Evolutionary conservation across 805 yeast genomes (phyloP), one percentile per base, ranked within the genome.

Genomic region (Candida anglica): DNA sequence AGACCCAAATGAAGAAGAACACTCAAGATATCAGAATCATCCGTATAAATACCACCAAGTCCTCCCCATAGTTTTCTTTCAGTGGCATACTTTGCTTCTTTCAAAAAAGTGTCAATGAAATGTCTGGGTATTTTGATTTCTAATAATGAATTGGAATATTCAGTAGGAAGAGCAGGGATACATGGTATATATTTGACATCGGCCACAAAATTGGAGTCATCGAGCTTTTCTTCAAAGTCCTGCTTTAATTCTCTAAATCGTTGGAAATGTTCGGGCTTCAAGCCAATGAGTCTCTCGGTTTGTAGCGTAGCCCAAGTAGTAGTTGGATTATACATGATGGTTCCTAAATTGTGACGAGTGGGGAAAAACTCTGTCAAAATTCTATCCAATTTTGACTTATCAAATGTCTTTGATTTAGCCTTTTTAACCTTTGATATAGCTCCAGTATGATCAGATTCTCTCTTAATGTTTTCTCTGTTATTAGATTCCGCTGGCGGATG

Each of bases 1-100:
- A 81, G 59, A 0, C 96, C 96, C 40, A 79, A 63, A 48, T 93
- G 98, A 41, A 77, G 73, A 33, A 91, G 60, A 0, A 80, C 82
- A 4, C 85, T 69, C 23, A 91, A 69, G 2, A 89, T 63, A 55
- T 91, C 96, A 1, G 95, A 83, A 56, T 91, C 98, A 57, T 93
- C 98, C 0, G 97, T 86, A 57, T 91, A 93, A 1, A 93, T 67
- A 28, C 89, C 95, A 2, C 89, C 75, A 9, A 52, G 52, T 2
- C 72, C 72, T 2, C 98, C 98, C 98, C 98, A 91, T 2, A 88
- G 42, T 29, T 73, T 71, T 13, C 37, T 35, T 32, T 64, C 66
- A 23, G 58, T 48, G 23, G 19, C 20, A 8, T 29, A 17, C n/a
- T 15, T n/a, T 5, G 30, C 21, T 6, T 16, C 30, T 16, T 27